Conservation (phyloP, 1,139 yeast genomes). For the Debaryomyces udenii region DNA sequence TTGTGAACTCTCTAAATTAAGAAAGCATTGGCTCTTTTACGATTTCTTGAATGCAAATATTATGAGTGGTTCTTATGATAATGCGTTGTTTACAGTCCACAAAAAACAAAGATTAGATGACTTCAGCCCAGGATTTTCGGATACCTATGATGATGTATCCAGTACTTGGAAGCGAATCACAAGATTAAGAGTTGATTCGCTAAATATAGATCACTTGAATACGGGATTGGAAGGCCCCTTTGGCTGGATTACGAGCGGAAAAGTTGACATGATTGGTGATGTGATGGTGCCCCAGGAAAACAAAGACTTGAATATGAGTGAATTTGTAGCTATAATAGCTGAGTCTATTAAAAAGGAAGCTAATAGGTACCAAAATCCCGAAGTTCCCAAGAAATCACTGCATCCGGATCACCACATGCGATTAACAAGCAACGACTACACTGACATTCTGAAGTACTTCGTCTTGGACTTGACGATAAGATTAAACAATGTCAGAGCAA, state of each 20-base stretch:
- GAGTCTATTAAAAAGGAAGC: conserved; percentile 45
- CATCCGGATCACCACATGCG: conserved; percentile 35
- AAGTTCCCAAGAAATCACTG: conserved; percentile 28
- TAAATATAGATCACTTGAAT: conserved; percentile 85
- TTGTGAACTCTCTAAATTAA: conserved; percentile 74
- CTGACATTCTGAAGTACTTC: conserved; percentile 56
- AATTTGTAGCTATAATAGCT: conserved; percentile 43
- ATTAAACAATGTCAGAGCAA: conserved; percentile 83
- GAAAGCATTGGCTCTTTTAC: conserved; percentile 92
- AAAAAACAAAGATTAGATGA: conserved; percentile 64
- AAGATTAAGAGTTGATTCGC: conserved; percentile 78
- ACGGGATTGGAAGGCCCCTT: conserved; percentile 91
- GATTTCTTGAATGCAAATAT: conserved; percentile 84
- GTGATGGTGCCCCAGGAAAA: conserved; percentile 74
- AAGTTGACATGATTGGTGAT: conserved; percentile 91
- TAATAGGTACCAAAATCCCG: conserved; percentile 40
- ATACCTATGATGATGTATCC: conserved; percentile 11
- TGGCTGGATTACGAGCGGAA: conserved; percentile 94
- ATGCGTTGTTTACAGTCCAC: conserved; percentile 88
- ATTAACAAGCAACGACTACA: conserved; percentile 29
- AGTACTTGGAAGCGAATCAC: conserved; percentile 64
- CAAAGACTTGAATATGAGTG: conserved; percentile 44
- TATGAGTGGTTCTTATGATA: conserved; percentile 90
- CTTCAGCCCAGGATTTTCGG: conserved; percentile 23
- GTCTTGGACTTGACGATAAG: conserved; percentile 78